Conservation (phyloP, 2,329 filamentous ascomycete genomes). For the Tolypocladium inflatum region DNA sequence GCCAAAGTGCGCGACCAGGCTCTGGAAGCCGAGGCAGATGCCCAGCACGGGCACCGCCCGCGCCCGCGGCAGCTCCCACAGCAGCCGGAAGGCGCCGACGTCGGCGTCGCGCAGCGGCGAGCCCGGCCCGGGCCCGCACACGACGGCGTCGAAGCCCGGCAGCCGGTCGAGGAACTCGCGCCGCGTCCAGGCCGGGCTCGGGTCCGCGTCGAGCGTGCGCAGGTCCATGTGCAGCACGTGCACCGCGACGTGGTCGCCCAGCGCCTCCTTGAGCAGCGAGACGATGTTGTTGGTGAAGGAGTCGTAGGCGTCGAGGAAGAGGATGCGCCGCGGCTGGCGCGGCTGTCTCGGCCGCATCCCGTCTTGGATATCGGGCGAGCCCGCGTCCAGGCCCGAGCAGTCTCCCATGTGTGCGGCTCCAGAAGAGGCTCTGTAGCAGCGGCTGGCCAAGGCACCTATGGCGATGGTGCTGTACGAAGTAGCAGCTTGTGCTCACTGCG, state of each 20-base stretch:
- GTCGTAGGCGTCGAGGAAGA: constrained; percentile 94
- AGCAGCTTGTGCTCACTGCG: neutral
- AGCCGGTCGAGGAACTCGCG: constrained; percentile 31
- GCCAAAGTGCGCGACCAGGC: constrained; percentile 60
- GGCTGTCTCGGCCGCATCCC: neutral
- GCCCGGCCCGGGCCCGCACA: constrained; percentile 86
- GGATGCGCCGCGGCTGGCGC: constrained; percentile 39
- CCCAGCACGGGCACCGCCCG: constrained; percentile 69
- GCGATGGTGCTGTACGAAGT: neutral
- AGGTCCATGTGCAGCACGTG: constrained; percentile 27
- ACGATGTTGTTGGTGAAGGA: constrained; percentile 96
- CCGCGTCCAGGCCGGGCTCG: constrained; percentile 31
- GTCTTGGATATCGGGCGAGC: neutral
- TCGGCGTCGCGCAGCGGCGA: constrained; percentile 64
- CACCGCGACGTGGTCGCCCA: constrained; percentile 56
- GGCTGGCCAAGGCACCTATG: neutral
- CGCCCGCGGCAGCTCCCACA: constrained; percentile 59
- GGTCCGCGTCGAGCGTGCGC: constrained; percentile 58
- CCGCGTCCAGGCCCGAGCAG: neutral
- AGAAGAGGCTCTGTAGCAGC: neutral
- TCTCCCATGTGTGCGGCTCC: neutral
- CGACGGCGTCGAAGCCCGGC: constrained; percentile 66
- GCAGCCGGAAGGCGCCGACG: constrained; percentile 67
- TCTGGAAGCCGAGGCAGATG: constrained; percentile 85
- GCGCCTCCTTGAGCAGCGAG: constrained; percentile 61